Conservation (phyloP, 768 basidiomycete species). For the Tricholoma bakamatsutake region DNA sequence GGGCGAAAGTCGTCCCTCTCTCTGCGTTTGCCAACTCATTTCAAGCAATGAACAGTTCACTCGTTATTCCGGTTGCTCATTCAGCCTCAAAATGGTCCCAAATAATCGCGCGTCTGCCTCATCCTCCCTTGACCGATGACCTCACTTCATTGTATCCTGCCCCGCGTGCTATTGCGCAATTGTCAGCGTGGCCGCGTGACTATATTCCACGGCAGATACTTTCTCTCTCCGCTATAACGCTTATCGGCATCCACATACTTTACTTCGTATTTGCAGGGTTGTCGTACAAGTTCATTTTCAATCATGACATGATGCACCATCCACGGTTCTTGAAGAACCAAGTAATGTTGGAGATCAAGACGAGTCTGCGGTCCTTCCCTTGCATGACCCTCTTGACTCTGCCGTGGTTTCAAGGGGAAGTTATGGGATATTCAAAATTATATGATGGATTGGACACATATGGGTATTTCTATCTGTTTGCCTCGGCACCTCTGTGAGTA, state of each 20-base stretch:
- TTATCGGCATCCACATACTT: slow-evolving; percentile 75
- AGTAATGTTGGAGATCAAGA: slow-evolving; percentile 70
- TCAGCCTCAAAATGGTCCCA: slow-evolving; percentile 44
- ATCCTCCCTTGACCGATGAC: slow-evolving; percentile 43
- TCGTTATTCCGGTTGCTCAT: slow-evolving; percentile 26
- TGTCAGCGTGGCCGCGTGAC: slow-evolving; percentile 83
- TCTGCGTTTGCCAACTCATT: slow-evolving; percentile 36
- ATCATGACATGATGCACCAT: slow-evolving; percentile 92
- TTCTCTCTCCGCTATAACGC: slow-evolving; percentile 66
- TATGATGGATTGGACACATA: slow-evolving; percentile 79
- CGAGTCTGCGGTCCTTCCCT: slow-evolving; percentile 74
- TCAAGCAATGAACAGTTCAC: slow-evolving; percentile 38
- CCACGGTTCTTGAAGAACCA: slow-evolving; percentile 92
- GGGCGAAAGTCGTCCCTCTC: slow-evolving; percentile 68
- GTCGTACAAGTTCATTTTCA: slow-evolving; percentile 85
- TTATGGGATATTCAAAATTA: slow-evolving; percentile 73
- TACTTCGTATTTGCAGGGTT: slow-evolving; percentile 87
- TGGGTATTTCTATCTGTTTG: slow-evolving; percentile 65
- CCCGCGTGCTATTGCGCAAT: slow-evolving; percentile 24
- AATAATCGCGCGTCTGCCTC: slow-evolving; percentile 50
- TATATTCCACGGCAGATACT: slow-evolving; percentile 73
- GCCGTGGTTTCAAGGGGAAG: slow-evolving; percentile 93
- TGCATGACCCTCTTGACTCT: slow-evolving; percentile 77
- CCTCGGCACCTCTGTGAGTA: slow-evolving; percentile 66
- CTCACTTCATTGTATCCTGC: slow-evolving; percentile 23